Percentiles rank a stretch among this genome's conserved stretches.
phyloP scores from a whole-genome alignment of 2,329 filamentous ascomycete species.

The Hymenoscyphus albidus region DNA sequence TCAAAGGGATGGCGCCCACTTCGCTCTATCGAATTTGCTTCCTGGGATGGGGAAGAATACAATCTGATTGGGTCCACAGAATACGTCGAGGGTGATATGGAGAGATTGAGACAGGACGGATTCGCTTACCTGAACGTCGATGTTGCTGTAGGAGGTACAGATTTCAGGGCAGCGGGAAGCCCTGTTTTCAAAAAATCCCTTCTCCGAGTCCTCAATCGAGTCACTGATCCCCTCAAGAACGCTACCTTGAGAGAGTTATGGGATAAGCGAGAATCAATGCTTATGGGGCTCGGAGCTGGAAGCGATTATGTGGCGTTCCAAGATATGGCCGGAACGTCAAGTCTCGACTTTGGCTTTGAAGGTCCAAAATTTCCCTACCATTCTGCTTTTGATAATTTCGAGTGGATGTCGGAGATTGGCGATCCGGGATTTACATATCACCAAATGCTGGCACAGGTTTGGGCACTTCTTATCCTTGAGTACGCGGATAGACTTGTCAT shows the following conservation, averaged over 20 bases:
- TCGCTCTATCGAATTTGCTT: conserved; percentile 94
- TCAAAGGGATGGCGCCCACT: conserved; percentile 81
- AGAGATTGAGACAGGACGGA: conserved; percentile 67
- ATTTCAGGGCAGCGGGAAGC: conserved; percentile 75
- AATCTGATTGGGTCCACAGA: conserved; percentile 93
- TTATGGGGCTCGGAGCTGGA: conserved; percentile 68
- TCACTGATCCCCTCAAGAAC: conserved; percentile 69
- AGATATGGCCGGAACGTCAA: conserved; percentile 82
- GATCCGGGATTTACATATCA: conserved; percentile 86
- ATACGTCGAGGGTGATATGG: conserved; percentile 81
- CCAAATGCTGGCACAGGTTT: conserved; percentile 70
- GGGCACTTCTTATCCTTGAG: conserved; percentile 79
- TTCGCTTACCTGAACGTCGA: conserved; percentile 92
- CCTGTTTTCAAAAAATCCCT: conserved; percentile 74
- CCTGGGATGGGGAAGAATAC: conserved; percentile 92
- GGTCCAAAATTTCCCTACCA: conserved; percentile 67
- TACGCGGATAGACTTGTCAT: conserved; percentile 76
- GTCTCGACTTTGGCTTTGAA: conserved; percentile 75
- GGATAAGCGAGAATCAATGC: conserved; percentile 57
- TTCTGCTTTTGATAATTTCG: conserved; percentile 85
- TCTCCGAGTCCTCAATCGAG: conserved; percentile 67
- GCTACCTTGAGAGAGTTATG: conserved; percentile 71
- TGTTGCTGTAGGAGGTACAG: conserved; percentile 68
- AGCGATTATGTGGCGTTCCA: conserved; percentile 91
- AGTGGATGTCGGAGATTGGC: conserved; percentile 75